Base-by-base conservation (phyloP, 2,329 filamentous ascomycete species). In the Colletotrichum plurivorum region DNA sequence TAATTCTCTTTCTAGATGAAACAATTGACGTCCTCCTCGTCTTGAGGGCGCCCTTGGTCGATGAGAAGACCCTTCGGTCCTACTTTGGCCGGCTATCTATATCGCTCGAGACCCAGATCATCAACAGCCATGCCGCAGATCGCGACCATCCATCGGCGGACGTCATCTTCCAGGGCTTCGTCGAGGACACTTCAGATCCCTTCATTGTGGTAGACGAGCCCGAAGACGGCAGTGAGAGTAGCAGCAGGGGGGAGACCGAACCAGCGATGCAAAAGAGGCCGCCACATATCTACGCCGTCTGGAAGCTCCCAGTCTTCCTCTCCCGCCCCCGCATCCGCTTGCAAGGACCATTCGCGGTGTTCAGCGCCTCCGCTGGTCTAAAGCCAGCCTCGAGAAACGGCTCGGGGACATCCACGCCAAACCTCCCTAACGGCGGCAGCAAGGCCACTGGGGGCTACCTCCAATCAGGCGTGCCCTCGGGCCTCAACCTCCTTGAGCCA, bases 401-500 rank as follows among this genome's bases (percentile, higher is more conserved):
- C 45, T 76, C 79, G 12, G 64, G 53, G 8, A 54, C 57, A 12
- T 56, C 46, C 39, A 49, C 60, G 7, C 59, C 66, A 59, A 41
- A 57, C 52, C 63, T 70, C 74, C 12, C 56, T 3, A 60, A 66
- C 16, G 58, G 56, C 22, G 73, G 73, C 46, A 52, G 15, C 25
- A 63, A 52, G 45, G 78, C 81, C 22, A 81, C 83, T 10, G 84
- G 88, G 67, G 90, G 92, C 60, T 94, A 94, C 75, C 84, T 95
- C 39, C 87, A 88, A 43, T 93, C 91, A 75, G 88, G 90, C 66
- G 80, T 90, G 27, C 90, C 93, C 0, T 87, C 90, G 7, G 90
- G 92, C 2, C 84, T 93, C 71, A 96, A 95, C 77, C 83, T 95
- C n/a, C 87, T 96, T 15, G 91, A 93, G 75, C 87, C 93, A 3